Evolutionary conservation across 2,329 filamentous ascomycete species (phyloP).

Genomic region (Tolypocladium ovalisporum): DNA sequence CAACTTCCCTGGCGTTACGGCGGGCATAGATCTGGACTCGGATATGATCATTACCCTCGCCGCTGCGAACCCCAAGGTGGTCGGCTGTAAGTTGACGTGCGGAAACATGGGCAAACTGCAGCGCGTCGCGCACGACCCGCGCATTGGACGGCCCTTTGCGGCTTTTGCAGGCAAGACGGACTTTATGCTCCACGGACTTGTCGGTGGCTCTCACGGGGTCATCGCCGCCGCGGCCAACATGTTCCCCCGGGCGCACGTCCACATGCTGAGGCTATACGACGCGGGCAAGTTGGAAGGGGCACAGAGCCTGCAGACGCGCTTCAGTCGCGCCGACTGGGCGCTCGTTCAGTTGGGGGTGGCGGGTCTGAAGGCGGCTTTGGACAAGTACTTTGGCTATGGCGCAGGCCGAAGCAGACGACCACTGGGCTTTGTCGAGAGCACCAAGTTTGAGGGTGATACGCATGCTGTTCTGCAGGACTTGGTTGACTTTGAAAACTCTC

Average conservation of each 20-base stretch:
- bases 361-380: conserved; percentile 14
- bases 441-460: conserved; percentile 11
- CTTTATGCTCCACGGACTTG: conserved; percentile 28
- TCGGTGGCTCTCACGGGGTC: conserved; percentile 27
- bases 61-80: conserved; percentile 40
- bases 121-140: conserved; percentile 31
- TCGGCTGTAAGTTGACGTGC: conserved; percentile 54
- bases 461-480: conserved; percentile 7
- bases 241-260: conserved; percentile 23
- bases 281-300: conserved; percentile 21
- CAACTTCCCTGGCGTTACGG: conserved; percentile 53
- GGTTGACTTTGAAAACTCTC: conserved; percentile 12
- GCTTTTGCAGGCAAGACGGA: conserved; percentile 27
- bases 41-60: conserved; percentile 46
- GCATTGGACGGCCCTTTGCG: conserved; percentile 17
- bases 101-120: conserved; percentile 55
- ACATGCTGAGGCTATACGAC: conserved; percentile 22
- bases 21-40: conserved; percentile 50
- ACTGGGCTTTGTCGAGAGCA: conserved; percentile 9
- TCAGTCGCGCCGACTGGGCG: conserved; percentile 17
- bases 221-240: conserved; percentile 30
- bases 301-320: conserved; percentile 21
- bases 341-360: conserved; percentile 16
- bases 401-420: conserved; percentile 14
- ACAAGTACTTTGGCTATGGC: conserved; percentile 2